phyloP scores from a whole-genome alignment of 2,329 filamentous ascomycete species.

The Whalleya microplaca region DNA sequence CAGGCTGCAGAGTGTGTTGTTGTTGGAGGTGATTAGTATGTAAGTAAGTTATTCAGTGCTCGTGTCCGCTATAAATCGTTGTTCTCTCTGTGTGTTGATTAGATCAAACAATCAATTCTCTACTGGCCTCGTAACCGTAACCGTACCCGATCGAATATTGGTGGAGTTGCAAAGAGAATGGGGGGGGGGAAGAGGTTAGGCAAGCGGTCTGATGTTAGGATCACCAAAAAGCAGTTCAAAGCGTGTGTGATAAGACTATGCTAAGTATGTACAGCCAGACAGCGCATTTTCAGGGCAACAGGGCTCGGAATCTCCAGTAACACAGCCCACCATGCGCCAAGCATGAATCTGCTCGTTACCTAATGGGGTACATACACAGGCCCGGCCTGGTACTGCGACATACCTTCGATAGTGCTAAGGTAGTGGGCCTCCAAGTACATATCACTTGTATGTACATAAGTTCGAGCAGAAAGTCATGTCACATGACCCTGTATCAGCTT shows the following conservation, averaged over 20 bases:
- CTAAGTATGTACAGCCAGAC: not conserved
- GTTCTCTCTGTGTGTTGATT: not conserved
- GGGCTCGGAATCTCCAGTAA: not conserved
- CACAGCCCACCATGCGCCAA: not conserved
- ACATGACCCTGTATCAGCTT: no score
- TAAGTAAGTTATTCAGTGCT: not conserved
- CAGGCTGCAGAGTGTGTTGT: no score
- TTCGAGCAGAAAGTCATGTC: no score
- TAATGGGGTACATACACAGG: no score
- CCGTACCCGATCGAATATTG: not conserved
- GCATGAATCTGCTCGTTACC: not conserved
- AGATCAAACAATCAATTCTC: not conserved
- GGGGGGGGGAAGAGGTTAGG: not conserved
- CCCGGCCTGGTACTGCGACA: no score
- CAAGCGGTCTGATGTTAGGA: not conserved
- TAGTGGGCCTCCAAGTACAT: no score
- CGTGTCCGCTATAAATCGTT: not conserved
- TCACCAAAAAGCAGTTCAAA: not conserved
- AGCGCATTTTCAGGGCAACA: not conserved
- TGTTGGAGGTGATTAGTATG: not conserved
- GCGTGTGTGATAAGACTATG: not conserved
- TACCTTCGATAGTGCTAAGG: no score
- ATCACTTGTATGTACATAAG: no score
- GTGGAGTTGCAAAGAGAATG: not conserved
- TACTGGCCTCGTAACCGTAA: not conserved